Conservation (phyloP, 1,139 yeast genomes). For the Lodderomyces parapsilosis region DNA sequence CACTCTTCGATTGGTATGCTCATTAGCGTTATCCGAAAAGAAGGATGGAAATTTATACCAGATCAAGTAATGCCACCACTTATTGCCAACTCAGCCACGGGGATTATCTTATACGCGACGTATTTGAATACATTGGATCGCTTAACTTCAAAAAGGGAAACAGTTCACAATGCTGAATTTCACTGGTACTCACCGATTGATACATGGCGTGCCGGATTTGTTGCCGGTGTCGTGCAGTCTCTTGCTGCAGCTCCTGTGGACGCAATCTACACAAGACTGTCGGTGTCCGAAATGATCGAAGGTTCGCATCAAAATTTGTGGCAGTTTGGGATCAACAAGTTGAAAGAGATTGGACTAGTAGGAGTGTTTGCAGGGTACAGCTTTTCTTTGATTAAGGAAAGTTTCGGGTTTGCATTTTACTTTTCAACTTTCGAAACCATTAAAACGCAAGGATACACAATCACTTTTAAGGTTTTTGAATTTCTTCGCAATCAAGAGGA, state of each 20-base stretch:
- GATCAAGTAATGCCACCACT: constrained; percentile 84
- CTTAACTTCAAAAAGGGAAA: constrained; percentile 16
- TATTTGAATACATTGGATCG: constrained; percentile 57
- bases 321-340: constrained; percentile 68
- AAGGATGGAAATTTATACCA: constrained; percentile 89
- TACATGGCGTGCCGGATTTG: constrained; percentile 75
- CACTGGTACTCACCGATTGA: constrained; percentile 40
- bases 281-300: constrained; percentile 67
- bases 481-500: constrained; percentile 46
- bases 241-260: constrained; percentile 94
- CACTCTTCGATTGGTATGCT: constrained; percentile 79
- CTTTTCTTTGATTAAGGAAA: constrained; percentile 73
- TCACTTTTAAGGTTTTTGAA: constrained; percentile 59
- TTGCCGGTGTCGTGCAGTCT: constrained; percentile 86
- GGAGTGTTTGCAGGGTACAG: constrained; percentile 92
- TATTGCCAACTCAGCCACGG: constrained; percentile 83
- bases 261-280: constrained; percentile 81
- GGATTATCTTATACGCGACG: constrained; percentile 79
- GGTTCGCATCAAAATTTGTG: constrained; percentile 74
- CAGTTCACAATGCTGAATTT: constrained; percentile 11
- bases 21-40: constrained; percentile 64
- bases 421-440: constrained; percentile 84
- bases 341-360: constrained; percentile 69
- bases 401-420: constrained; percentile 82
- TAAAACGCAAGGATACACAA: constrained; percentile 61